Conservation (phyloP, 2,329 filamentous ascomycete genomes). For the Diaporthe helianthi region DNA sequence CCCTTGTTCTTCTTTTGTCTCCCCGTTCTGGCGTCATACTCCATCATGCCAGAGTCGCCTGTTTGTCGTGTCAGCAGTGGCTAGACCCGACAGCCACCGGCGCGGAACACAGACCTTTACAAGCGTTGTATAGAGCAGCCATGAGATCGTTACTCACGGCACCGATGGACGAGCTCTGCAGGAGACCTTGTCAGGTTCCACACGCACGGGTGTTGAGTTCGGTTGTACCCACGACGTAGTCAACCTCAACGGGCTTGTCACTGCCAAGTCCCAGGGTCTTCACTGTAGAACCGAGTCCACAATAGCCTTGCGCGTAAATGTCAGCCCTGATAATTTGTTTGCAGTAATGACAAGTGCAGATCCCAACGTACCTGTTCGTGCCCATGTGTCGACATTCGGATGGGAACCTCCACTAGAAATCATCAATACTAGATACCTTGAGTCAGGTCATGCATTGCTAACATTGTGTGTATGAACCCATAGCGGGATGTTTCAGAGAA, state of each 20-base stretch:
- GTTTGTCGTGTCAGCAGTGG: slow-evolving; percentile 37
- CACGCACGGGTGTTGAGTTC: not conserved
- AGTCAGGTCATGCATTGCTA: slow-evolving; percentile 43
- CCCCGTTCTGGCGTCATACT: slow-evolving; percentile 51
- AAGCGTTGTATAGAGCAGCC: slow-evolving; percentile 59
- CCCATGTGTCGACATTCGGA: slow-evolving; percentile 48
- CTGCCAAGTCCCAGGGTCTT: slow-evolving; percentile 66
- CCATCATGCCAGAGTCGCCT: slow-evolving; percentile 52
- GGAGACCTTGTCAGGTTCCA: slow-evolving; percentile 33
- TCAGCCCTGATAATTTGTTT: slow-evolving; percentile 16
- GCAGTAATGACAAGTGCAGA: slow-evolving; percentile 36
- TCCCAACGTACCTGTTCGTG: slow-evolving; percentile 48
- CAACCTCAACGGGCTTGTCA: slow-evolving; percentile 65
- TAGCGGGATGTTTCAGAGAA: slow-evolving; percentile 75
- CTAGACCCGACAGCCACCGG: slow-evolving; percentile 17
- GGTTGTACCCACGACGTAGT: slow-evolving; percentile 68
- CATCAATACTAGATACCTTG: slow-evolving; percentile 3
- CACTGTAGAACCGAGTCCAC: slow-evolving; percentile 74
- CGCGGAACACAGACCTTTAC: slow-evolving; percentile 52
- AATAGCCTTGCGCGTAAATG: slow-evolving; percentile 63
- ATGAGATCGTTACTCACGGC: slow-evolving; percentile 75
- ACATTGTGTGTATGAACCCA: slow-evolving; percentile 88
- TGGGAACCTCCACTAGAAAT: slow-evolving; percentile 62
- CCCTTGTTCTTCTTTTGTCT: slow-evolving; percentile 42
- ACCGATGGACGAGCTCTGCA: slow-evolving; percentile 80